These are phyloP conservation scores for Groenewaldozyma salmanticensis DNA, from an alignment of 805 yeast genomes.

Conservation along the genomic window DNA sequence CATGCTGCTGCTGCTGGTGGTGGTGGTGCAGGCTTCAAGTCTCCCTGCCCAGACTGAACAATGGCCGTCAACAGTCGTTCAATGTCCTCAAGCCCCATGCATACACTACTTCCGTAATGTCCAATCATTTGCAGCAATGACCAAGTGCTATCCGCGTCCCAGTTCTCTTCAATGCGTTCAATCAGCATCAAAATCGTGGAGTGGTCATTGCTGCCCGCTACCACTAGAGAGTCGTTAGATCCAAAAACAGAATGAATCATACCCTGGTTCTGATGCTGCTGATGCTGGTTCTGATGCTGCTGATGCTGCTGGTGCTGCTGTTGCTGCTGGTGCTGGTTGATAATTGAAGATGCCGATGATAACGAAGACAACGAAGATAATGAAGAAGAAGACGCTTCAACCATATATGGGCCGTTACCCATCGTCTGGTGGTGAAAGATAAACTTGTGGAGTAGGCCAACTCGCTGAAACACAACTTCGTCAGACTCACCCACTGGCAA, in stretches of 20 bases:
- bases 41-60: no score
- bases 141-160: background rate
- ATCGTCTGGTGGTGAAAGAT: conserved; percentile 4
- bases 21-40: no score
- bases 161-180: no score
- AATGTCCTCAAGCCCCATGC: background rate
- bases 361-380: background rate
- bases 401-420: background rate
- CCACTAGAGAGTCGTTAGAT: no score
- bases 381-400: background rate
- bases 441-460: conserved; percentile 11
- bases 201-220: background rate
- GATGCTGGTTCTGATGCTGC: no score
- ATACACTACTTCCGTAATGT: no score
- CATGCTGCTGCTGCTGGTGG: no score
- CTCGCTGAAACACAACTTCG: conserved; percentile 6
- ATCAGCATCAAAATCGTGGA: background rate
- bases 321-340: no score
- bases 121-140: background rate
- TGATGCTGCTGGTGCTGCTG: no score
- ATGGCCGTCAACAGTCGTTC: background rate
- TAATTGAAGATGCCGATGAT: no score
- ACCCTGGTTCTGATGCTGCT: no score
- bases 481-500: conserved; percentile 16
- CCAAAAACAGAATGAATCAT: no score